Evolutionary conservation across 495 filamentous ascomycete species (phyloP), one percentile per base, ranked within the genome.

Genomic region (Cercophora samala): DNA sequence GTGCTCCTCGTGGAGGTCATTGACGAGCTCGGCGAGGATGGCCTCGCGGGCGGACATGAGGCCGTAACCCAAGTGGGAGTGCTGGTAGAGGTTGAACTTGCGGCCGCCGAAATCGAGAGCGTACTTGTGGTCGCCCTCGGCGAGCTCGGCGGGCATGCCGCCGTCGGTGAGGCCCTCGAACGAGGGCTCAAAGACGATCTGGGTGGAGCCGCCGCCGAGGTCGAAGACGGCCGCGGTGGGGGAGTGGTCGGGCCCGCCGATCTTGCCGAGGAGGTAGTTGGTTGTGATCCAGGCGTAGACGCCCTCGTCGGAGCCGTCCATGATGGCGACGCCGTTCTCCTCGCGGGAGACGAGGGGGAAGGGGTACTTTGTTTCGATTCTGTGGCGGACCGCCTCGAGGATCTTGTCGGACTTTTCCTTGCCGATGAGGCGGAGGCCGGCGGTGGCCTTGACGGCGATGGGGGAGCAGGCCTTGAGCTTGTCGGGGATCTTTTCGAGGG

Each of bases 201-300:
- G 95, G 24, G 95, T 99, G 18, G 92, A 97, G 56, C 94, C 95
- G 73, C 95, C 95, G 70, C 94, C 95, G 64, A 99, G 87, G 77
- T 99, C 95, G 71, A 99, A 97, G 65, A 98, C 85, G 29, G 95
- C 95, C 54, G 94, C 95, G 2, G 95, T 98, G 17, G 91, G 90
- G 64, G 86, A 91, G 71, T 96, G 87, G 70, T 97, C 93, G 5
- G 92, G 90, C 23, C 90, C 91, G 70, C 95, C 96, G 73, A 98
- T 98, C 82, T 97, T 99, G 63, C 93, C 94, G 21, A 98, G 88
- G 53, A 99, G 88, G 80, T 98, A 99, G 80, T 99, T 99, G 66
- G 91, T 93, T 3, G 95, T 99, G 77, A 99, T 96, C 95, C 95
- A 99, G 63, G 95, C 96, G 72, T 96, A 99, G n/a, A 99, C 95